Evolutionary conservation across 106 monocot genomes (phyloP), one percentile per base, ranked within the genome.

Genomic region (Dendrobium catenatum): DNA sequence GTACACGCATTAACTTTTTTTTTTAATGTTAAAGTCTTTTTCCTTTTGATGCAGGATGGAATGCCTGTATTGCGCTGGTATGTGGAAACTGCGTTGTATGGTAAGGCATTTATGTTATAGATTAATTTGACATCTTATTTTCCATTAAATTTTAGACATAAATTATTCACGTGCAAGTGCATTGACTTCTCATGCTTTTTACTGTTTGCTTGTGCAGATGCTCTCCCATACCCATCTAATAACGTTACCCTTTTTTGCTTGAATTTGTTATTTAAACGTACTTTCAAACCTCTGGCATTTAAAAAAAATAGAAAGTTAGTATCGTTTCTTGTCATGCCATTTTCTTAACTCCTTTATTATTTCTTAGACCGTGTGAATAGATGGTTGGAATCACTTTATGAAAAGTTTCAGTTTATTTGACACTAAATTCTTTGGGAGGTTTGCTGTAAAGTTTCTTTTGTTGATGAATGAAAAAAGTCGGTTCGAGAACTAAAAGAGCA

Each of bases 71-170:
- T 82, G 96, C 96, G n/a, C 75, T 97, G 59, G 94, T 94, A 24
- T 97, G 96, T 84, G 96, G 96, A 77, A 97, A 89, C 85, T 92
- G 94, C 86, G 92, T 97, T 66, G 92, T 94, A 42, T 97, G 96
- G 96, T 97, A 85, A 92, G 91, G 22, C 80, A 17, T 9, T 7
- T 40, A 9, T 58, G 64, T 48, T 79, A 3, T 17, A 41, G 10
- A 72, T 33, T 72, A 72, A 4, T 29, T 37, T 40, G 40, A 72
- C 4, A 22, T 66, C 22, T 66, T 66, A 55, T 72, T 72, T 3
- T 17, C 59, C 19, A 20, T 68, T 40, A 18, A 44, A 41, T 81
- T 81, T 56, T 81, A 33, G 72, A 9, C 24, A 51, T 70, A 49
- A 72, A 73, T 49, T 72, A 33, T 72, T 72, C 17, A 1, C 11